phyloP scores from a whole-genome alignment of 352 stramenopile species.

The Phytophthora lateralis region DNA sequence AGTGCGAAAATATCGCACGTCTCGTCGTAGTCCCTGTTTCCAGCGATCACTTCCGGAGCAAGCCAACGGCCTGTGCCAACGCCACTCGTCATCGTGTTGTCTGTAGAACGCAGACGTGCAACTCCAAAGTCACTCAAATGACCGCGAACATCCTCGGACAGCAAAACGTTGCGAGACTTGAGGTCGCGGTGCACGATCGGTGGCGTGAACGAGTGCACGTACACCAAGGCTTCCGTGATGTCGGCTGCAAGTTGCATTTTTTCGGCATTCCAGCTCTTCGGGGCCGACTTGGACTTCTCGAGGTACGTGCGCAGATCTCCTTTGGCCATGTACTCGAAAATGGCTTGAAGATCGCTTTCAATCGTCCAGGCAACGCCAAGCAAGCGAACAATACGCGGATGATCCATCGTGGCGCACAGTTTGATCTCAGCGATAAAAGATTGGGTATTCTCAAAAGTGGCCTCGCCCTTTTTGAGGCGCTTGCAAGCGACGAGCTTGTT shows the following conservation, averaged over 20 bases:
- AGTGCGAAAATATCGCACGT: constrained; percentile 57
- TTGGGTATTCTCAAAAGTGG: constrained; percentile 46
- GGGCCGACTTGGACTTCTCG: constrained; percentile 15
- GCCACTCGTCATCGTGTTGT: constrained; percentile 56
- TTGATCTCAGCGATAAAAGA: constrained; percentile 67
- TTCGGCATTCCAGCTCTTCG: constrained; percentile 40
- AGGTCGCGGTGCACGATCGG: constrained; percentile 67
- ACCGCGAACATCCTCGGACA: constrained; percentile 33
- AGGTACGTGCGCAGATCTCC: constrained; percentile 56
- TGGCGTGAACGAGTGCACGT: constrained; percentile 67
- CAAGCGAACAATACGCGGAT: constrained; percentile 54
- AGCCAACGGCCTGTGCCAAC: constrained; percentile 62
- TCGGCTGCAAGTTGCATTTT: constrained; percentile 65
- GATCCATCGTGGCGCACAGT: constrained; percentile 48
- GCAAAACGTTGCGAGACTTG: constrained; percentile 62
- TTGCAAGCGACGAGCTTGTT: constrained; percentile 51
- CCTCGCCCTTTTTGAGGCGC: constrained; percentile 48
- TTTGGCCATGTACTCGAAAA: constrained; percentile 73
- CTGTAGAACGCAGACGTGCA: constrained; percentile 39
- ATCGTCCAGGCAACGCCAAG: constrained; percentile 66
- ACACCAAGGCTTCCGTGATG: constrained; percentile 66
- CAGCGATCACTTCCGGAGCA: constrained; percentile 55
- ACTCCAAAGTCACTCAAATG: constrained; percentile 63
- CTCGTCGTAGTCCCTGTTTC: constrained; percentile 55
- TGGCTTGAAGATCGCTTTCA: constrained; percentile 53